A percentile compares a stretch with the other conserved stretches of the same genome.
phyloP scores from a whole-genome alignment of 2,329 filamentous ascomycete genomes.

The Dendrostoma leiphaemia region DNA sequence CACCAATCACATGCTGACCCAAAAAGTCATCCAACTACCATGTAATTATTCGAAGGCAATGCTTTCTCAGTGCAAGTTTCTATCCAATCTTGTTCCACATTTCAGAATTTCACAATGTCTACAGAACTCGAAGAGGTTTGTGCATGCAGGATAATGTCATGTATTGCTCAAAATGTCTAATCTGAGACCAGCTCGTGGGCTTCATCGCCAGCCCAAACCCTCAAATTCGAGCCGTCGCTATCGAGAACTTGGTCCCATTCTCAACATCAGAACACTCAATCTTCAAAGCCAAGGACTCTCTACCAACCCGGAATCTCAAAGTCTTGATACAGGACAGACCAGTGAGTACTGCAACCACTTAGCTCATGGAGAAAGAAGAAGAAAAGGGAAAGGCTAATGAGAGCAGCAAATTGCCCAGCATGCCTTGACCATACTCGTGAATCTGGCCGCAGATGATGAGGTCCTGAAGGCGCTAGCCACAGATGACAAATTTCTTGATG shows the following conservation, averaged over 20 bases:
- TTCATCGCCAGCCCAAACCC: conserved; percentile 92
- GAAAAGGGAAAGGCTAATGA: too few relatives aligned
- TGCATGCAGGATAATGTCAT: neutral
- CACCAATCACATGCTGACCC: conserved; percentile 14
- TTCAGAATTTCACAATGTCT: conserved; percentile 53
- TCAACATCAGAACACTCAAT: conserved; percentile 69
- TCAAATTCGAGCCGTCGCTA: conserved; percentile 81
- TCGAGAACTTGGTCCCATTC: conserved; percentile 84
- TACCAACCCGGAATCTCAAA: conserved; percentile 84
- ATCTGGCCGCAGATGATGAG: conserved; percentile 74
- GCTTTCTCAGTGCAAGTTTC: neutral
- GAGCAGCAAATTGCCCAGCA: conserved; percentile 85
- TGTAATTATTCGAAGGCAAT: too few relatives aligned
- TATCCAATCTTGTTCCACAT: conserved; percentile 19
- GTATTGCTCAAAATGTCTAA: neutral
- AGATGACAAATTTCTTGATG: conserved; percentile 79
- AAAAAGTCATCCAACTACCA: neutral
- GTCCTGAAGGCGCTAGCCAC: conserved; percentile 70
- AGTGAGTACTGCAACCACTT: conserved; percentile 56
- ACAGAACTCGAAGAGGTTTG: conserved; percentile 74
- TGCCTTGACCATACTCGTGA: conserved; percentile 86
- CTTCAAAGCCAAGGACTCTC: conserved; percentile 78
- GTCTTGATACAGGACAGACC: conserved; percentile 80
- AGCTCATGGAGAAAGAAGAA: too few relatives aligned
- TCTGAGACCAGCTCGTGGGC: conserved; percentile 68